Evolutionary conservation across 306 rosid species (phyloP).

Genomic region (Lablab purpureus): DNA sequence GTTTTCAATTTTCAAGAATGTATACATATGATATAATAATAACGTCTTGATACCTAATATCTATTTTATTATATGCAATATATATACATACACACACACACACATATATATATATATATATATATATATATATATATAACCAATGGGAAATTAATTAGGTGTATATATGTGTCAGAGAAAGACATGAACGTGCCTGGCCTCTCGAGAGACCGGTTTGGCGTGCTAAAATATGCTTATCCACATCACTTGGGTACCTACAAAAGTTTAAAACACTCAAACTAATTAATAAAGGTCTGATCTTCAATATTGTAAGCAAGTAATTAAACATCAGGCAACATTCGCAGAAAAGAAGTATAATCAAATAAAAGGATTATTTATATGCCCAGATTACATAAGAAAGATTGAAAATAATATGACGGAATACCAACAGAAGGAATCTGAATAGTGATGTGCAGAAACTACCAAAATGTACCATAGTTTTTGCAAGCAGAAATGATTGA

Average conservation of each 20-base stretch:
- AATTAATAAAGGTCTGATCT: constrained; percentile 23
- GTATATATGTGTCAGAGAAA: not conserved
- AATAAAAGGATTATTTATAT: not conserved
- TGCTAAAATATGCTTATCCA: constrained; percentile 91
- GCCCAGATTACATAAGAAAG: not conserved
- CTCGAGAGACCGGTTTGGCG: constrained; percentile 99
- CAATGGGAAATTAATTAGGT: not conserved
- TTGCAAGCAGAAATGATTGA: constrained; percentile 53
- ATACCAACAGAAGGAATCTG: constrained; percentile 60
- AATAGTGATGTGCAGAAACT: constrained; percentile 63
- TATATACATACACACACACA: too few relatives aligned
- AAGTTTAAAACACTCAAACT: constrained; percentile 3
- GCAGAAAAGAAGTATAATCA: not conserved
- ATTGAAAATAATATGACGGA: constrained; percentile 58
- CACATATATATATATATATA: too few relatives aligned
- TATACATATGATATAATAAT: constrained; percentile 2
- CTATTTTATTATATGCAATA: constrained; percentile 10
- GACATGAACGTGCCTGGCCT: constrained; percentile 85
- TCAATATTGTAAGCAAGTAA: not conserved
- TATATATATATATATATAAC: too few relatives aligned
- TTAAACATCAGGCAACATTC: not conserved
- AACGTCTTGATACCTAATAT: not conserved
- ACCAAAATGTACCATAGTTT: constrained; percentile 57
- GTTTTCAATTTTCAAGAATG: constrained; percentile 20
- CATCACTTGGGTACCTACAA: constrained; percentile 96